These are phyloP conservation scores for Ganoderma lucidum DNA, from an alignment of 1,284 basidiomycete species.

Conservation along the genomic window DNA sequence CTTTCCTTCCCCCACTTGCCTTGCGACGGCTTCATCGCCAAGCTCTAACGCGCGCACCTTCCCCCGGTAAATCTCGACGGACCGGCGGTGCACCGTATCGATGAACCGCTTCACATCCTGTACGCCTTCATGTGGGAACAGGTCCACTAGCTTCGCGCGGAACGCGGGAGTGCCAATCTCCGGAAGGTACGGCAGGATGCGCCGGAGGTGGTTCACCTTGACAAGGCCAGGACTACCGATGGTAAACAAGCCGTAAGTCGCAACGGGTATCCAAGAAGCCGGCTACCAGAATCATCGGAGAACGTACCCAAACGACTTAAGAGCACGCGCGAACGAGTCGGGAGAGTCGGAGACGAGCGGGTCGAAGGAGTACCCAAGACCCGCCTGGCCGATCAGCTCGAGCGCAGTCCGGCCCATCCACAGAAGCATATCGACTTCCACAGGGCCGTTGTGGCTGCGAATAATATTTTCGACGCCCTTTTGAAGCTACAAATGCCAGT, in stretches of 20 bases:
- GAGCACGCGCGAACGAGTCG: conserved; percentile 33
- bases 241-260: background rate
- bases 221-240: conserved; percentile 17
- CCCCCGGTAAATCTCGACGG: conserved; percentile 31
- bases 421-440: conserved; percentile 37
- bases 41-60: conserved; percentile 36
- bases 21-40: conserved; percentile 37
- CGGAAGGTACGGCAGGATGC: conserved; percentile 20
- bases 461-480: conserved; percentile 6
- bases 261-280: background rate
- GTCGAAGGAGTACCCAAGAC: conserved; percentile 42
- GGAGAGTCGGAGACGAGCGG: conserved; percentile 31
- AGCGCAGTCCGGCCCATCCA: conserved; percentile 42
- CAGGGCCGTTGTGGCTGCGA: background rate
- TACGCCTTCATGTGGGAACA: conserved; percentile 32
- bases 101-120: conserved; percentile 28
- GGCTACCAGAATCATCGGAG: background rate
- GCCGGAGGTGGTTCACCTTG: conserved; percentile 13
- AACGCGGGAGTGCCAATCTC: conserved; percentile 18
- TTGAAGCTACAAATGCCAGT: background rate
- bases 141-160: conserved; percentile 23
- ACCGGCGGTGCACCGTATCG: conserved; percentile 31
- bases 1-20: conserved; percentile 36
- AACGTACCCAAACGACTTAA: conserved; percentile 36
- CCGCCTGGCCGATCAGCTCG: conserved; percentile 42